Base-by-base conservation (phyloP, 306 rosid genomes). In the Cercis canadensis region DNA sequence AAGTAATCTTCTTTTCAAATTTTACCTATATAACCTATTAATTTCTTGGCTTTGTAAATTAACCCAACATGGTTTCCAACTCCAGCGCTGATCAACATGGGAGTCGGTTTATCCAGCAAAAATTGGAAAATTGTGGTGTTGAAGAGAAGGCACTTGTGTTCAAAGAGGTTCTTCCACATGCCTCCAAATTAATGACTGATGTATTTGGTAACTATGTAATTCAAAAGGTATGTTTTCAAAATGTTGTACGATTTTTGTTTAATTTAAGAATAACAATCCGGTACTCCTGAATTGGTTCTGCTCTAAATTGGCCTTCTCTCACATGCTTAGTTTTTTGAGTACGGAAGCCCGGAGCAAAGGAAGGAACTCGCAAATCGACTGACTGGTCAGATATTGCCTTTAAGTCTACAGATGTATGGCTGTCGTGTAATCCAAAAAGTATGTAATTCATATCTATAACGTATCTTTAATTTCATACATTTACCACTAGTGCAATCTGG, bases 391-490 rank as follows among this genome's bases (percentile, higher is more conserved):
- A 75, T 83, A 59, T 78, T 83, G 66, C 78, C 87, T 64, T 69
- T 83, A 67, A 76, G 87, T 80, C 78, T 83, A 65, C 87, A 83
- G 75, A 83, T 83, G 87, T 83, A 83, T 54, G 87, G 87, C 19
- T 83, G 87, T 62, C 87, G 87, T 16, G 87, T 83, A 39, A 83
- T 83, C 50, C 87, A 83, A 57, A 83, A 83, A 80, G 87, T 73
- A 67, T 17, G 60, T 34, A 15, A 33, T 6, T 15, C 15, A 17
- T 32, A 45, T 31, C 41, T 47, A 46, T 46, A 46, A 9, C 1
- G 1, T 10, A 11, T 12, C 12, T 58, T 57, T 13, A 13, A 49
- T 43, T 31, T 6, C 52, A 40, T 59, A 50, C 21, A 64, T 64
- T 57, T 54, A 58, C 24, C 34, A 57, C 57, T 50, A 41, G 19